Evolutionary conservation across 164 flowering plant genomes (phyloP), one percentile per base, ranked within the genome.

Genomic region (Berberis vulgaris): DNA sequence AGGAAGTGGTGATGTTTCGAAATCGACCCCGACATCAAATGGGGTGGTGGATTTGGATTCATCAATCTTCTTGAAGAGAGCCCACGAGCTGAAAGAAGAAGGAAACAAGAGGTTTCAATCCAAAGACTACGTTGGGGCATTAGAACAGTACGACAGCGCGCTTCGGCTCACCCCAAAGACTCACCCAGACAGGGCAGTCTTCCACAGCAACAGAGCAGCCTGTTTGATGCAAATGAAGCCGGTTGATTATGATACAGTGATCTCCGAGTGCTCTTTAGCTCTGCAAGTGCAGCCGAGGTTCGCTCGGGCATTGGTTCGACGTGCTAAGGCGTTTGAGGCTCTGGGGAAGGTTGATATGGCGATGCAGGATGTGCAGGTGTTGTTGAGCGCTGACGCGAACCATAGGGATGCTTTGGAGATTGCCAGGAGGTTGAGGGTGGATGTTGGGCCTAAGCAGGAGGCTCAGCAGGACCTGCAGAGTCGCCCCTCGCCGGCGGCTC

Each of bases 161-260:
- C 86, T 95, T 63, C 77, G 75, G 54, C 85, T 91, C n/a, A 87
- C 76, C 11, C 96, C 99, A 0, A 91, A 87, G 61, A 78, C 76
- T 45, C 97, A 95, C 71, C 88, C 89, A 0, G 99, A 95, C 52
- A 69, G 97, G n/a, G 96, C 99, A 7, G 90, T 91, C 43, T 91
- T 87, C 72, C 96, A 95, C 69, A 91, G 97, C 83, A 95, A 95
- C 65, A 80, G 84, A 6, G 99, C 99, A 0, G 99, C 99, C 55
- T 95, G 99, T 74, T 75, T 95, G 75, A 86, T 95, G 96, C 99
- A 91, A 74, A 86, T 95, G 97, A 91, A 88, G 70, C 99, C 99
- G 1, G 81, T 86, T 3, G 83, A 88, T 61, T 89, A 86, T 67
- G 94, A 91, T 3, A 71, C 83, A 26, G 99, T 95, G 0, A 75